Evolutionary conservation across 1,284 basidiomycete species (phyloP), one percentile per base, ranked within the genome.

Genomic region (Cryptococcus jaspeensis): DNA sequence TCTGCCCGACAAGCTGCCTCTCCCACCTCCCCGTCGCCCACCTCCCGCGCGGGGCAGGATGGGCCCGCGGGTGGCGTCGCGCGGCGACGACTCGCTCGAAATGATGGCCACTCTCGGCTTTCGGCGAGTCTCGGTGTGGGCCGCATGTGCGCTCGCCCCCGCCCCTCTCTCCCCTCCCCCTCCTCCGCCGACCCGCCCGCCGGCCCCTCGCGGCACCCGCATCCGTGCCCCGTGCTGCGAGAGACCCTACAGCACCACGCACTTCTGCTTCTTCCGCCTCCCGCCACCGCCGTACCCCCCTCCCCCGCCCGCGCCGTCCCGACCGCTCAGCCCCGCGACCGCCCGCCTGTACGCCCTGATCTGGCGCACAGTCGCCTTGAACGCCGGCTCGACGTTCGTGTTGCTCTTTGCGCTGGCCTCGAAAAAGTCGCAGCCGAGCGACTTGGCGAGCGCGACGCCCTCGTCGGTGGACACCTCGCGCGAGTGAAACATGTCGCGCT

Each of bases 351-450:
- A 59, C 32, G 62, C 58, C 59, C 71, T 87, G 74, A 99, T 87
- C 63, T 88, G 85, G 63, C 93, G 87, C 47, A 99, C 92, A 56
- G 98, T 84, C 66, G 86, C 88, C 75, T 84, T 90, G 80, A 99
- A 99, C 35, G 95, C 85, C 50, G 87, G 84, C 76, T 99, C 93
- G 60, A 99, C 96, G 75, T 98, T 97, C 72, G 89, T 84, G 50
- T 94, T 87, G 51, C 90, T 92, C 81, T 96, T 96, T 44, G 95
- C 96, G 37, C 89, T 92, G 38, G 95, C 95, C 79, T 98, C 95
- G 77, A 94, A 89, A 77, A 97, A 98, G 56, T 90, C 88, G 81
- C 93, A 97, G 36, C 90, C 92, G 71, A 95, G 90, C 56, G 85
- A 83, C 66, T 87, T 84, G 28, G 96, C 95, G 61, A 97, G 80